Evolutionary conservation across 176 grass and related monocot species (phyloP).

Genomic region (Ananas comosus): DNA sequence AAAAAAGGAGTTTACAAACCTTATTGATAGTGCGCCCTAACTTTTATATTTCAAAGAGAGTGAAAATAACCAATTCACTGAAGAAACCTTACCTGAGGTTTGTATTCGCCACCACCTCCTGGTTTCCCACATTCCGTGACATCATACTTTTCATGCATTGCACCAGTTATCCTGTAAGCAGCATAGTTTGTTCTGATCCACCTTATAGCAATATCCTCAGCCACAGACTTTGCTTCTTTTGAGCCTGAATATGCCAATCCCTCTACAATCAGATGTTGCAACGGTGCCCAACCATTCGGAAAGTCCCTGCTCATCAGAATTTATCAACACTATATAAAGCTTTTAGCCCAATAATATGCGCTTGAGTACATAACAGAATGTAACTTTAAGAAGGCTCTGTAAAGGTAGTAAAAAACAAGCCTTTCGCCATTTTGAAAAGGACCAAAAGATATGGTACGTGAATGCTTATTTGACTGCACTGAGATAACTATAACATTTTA

Average conservation of each 20-base stretch:
- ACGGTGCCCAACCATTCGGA: constrained; percentile 86
- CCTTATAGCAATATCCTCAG: constrained; percentile 62
- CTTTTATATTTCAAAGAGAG: not conserved
- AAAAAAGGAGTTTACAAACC: too few relatives aligned
- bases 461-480: not conserved
- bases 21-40: too few relatives aligned
- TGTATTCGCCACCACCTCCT: constrained; percentile 77
- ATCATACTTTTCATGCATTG: constrained; percentile 89
- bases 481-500: constrained; percentile 1
- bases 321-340: not conserved
- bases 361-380: too few relatives aligned
- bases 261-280: constrained; percentile 80
- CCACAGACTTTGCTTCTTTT: constrained; percentile 45
- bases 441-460: not conserved
- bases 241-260: constrained; percentile 47
- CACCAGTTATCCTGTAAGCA: constrained; percentile 48
- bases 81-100: constrained; percentile 54
- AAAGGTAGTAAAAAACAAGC: too few relatives aligned
- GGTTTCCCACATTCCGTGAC: constrained; percentile 56
- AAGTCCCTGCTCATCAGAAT: constrained; percentile 57
- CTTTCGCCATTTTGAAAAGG: too few relatives aligned
- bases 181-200: constrained; percentile 88
- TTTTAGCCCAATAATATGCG: too few relatives aligned
- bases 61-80: not conserved
- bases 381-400: too few relatives aligned